Base-by-base conservation (phyloP, 108 stramenopile species). In the Cyclotella baltica region DNA sequence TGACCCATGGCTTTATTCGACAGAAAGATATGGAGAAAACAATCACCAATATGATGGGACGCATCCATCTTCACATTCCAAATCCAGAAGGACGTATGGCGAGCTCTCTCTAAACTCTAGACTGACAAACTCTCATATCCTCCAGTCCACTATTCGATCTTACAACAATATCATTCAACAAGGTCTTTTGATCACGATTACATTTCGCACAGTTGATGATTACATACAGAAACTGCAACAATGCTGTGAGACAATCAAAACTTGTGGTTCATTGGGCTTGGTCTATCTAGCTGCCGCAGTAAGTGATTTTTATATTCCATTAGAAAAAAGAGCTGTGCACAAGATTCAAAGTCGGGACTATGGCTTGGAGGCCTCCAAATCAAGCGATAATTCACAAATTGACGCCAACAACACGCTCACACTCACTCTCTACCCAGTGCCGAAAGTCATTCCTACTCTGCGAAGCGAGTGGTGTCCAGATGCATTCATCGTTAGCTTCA, bases 401-500 rank as follows among this genome's bases (percentile, higher is more conserved):
- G 73, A 77, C 52, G 28, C 65, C 8, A 73, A 76, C 52, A 70
- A 83, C 20, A 75, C 73, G 18, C 75, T 97, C 28, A 83, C 73
- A 9, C 73, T 98, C 47, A 86, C 86, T 23, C 85, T 97, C 13
- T 33, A 67, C 37, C 92, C 93, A 9, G 98, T 98, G 23, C 98
- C 99, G 5, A 99, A 99, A 78, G 78, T 87, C 16, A 93, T 99
- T 57, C 92, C 92, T 27, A 55, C 74, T 34, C 55, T 98, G 19
- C 78, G 91, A 55, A 50, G 11, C 2, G 52, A 64, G 18, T 99
- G 98, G 98, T 96, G 96, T 37, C 97, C 99, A 16, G 59, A 88
- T 52, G 92, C 95, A 22, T 98, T 98, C 79, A 83, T 95, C 8
- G 93, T 98, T n/a, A 92, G 93, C 47, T 99, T 99, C 93, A 99